Percentiles rank a stretch among this genome's conserved stretches.
Evolutionary conservation across 805 yeast genomes (phyloP).

Genomic region (Wickerhamomyces xylosicus): DNA sequence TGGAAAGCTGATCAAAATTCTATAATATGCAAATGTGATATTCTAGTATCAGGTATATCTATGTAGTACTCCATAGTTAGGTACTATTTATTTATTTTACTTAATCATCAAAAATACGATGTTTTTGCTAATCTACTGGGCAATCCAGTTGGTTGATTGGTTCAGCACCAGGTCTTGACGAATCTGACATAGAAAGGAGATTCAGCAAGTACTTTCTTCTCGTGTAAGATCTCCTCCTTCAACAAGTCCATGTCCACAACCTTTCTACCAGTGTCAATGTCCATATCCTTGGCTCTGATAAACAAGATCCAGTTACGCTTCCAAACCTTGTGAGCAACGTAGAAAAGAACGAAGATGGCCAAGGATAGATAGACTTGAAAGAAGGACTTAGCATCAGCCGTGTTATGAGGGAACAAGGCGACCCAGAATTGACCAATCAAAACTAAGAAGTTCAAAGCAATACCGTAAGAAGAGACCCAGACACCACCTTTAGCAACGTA

Average conservation of each 20-base stretch:
- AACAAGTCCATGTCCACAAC: constrained; percentile 43
- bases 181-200: constrained; percentile 38
- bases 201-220: constrained; percentile 28
- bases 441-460: constrained; percentile 44
- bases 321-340: constrained; percentile 48
- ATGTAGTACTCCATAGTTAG: no score
- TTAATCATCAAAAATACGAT: no score
- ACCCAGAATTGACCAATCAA: constrained; percentile 76
- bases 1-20: no score
- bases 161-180: constrained; percentile 34
- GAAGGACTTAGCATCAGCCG: constrained; percentile 46
- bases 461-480: constrained; percentile 56
- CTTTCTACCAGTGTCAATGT: constrained; percentile 33
- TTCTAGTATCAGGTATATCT: not conserved
- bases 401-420: constrained; percentile 58
- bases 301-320: constrained; percentile 29
- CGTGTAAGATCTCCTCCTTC: constrained; percentile 43
- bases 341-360: constrained; percentile 50
- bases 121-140: no score
- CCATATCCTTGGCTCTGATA: constrained; percentile 31
- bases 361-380: constrained; percentile 57
- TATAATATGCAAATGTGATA: no score
- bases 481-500: constrained; percentile 62
- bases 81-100: no score
- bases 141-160: no score